Percentiles rank a stretch among this genome's conserved stretches.
Conservation (phyloP, 2,329 filamentous ascomycete genomes). For the Trichoderma polysporum region DNA sequence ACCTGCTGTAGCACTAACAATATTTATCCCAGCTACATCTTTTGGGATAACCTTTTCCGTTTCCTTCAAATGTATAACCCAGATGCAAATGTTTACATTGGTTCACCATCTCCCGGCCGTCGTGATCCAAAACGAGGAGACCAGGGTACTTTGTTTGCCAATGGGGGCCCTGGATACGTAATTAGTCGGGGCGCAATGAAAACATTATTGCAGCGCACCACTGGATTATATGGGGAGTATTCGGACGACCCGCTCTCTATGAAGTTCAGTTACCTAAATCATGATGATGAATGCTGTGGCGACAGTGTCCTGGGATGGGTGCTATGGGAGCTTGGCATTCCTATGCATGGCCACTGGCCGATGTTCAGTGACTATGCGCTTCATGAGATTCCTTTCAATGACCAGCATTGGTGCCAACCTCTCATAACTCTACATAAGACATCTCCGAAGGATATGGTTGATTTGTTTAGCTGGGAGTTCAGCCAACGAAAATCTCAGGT, state of each 20-base stretch:
- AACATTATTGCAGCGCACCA: constrained; percentile 37
- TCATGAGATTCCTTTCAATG: constrained; percentile 47
- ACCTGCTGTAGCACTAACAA: neutral
- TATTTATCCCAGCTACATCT: constrained; percentile 5
- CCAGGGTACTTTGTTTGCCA: constrained; percentile 45
- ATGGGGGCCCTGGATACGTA: constrained; percentile 50
- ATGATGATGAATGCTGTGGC: constrained; percentile 50
- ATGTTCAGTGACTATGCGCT: constrained; percentile 50
- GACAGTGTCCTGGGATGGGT: constrained; percentile 52
- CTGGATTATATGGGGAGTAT: constrained; percentile 1
- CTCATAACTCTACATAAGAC: constrained; percentile 50
- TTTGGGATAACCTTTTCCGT: constrained; percentile 46
- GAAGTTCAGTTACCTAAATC: constrained; percentile 10
- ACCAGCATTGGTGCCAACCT: constrained; percentile 51
- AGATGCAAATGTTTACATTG: constrained; percentile 46
- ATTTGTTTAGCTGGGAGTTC: constrained; percentile 48
- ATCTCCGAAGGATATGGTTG: constrained; percentile 46
- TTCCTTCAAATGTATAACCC: constrained; percentile 51
- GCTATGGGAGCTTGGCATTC: constrained; percentile 44
- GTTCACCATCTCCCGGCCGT: constrained; percentile 46
- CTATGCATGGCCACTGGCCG: constrained; percentile 48
- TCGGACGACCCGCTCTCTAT: neutral
- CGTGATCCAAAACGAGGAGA: constrained; percentile 31
- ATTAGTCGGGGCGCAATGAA: constrained; percentile 46
- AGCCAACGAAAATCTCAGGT: constrained; percentile 33